phyloP scores from a whole-genome alignment of 23 red algal species.

The Gracilaria domingensis region DNA sequence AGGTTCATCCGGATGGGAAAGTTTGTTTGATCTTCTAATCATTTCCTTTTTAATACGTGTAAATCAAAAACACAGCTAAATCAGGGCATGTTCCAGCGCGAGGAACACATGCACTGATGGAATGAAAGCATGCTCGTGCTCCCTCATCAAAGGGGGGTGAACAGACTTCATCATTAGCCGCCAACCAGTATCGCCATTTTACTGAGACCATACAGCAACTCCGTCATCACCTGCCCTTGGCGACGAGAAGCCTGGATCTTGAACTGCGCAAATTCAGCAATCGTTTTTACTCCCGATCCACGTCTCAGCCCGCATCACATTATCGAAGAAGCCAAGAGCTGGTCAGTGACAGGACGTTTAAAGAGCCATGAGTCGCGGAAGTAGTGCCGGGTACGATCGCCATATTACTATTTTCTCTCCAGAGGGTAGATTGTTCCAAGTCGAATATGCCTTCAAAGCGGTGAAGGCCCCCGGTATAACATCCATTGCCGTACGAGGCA shows the following conservation, averaged over 20 bases:
- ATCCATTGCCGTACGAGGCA: conserved; percentile 87
- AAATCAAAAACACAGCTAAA: no score
- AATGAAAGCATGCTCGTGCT: no score
- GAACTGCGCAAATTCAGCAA: background rate
- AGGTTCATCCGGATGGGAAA: no score
- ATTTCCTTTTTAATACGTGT: no score
- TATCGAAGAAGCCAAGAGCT: background rate
- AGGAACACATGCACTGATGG: no score
- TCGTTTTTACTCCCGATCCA: background rate
- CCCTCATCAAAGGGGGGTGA: no score
- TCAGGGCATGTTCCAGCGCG: no score
- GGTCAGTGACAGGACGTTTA: background rate
- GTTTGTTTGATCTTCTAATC: no score
- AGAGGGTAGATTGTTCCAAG: conserved; percentile 95
- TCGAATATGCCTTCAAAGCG: conserved; percentile 99
- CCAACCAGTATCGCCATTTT: no score
- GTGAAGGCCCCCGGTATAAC: conserved; percentile 92
- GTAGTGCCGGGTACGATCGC: conserved; percentile 98
- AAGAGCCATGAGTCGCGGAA: conserved; percentile 90
- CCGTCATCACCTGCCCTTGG: background rate
- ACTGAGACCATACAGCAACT: background rate
- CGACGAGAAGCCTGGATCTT: background rate
- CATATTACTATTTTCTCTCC: conserved; percentile 99
- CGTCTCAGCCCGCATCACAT: background rate
- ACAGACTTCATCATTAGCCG: no score